Evolutionary conservation across 108 stramenopile genomes (phyloP), one percentile per base, ranked within the genome.

Genomic region (Aurantiochytrium sp.): DNA sequence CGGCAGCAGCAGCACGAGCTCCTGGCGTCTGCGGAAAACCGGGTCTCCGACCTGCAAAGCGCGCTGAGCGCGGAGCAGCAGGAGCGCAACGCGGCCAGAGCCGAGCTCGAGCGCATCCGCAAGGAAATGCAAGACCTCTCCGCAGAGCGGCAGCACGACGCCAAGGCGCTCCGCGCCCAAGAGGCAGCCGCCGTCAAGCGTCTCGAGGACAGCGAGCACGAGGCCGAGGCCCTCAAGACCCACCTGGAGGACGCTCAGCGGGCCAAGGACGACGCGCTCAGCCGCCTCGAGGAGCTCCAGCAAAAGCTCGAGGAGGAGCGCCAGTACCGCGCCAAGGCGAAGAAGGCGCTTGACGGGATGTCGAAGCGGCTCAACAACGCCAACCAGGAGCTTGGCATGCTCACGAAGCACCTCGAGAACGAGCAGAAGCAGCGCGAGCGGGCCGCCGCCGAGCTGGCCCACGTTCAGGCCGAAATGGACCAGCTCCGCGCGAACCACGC

Each of bases 331-430:
- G 73, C 39, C 39, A 81, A 81, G 73, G 73, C 73, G n/a, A 81
- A 81, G 24, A 81, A 81, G 39, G 73, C 73, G 27, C 45, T 81
- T 17, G 42, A 81, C 17, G 73, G 73, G 10, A 81, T 81, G 73
- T 81, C 73, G 6, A 41, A 81, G 39, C 36, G 73, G 27, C 45
- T 81, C 39, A 41, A 48, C 42, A 48, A 24, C 45, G 73, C 73
- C 6, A 81, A 81, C 30, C 73, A 81, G 30, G 73, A 81, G 30
- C 73, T 81, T 27, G 6, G 21, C 15, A 39, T 81, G 73, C 73
- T 81, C 42, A 81, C 15, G 21, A 81, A 81, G 73, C 73, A 81
- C 3, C 24, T 81, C 19, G 73, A 81, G 24, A 81, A 81, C 73
- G 73, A 81, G 39, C 73, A 81, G 45, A 41, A 81, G 24, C 73